A percentile compares a stretch with the other conserved stretches of the same genome.
phyloP scores from a whole-genome alignment of 805 yeast species.

The Metschnikowia chrysomelidarum region DNA sequence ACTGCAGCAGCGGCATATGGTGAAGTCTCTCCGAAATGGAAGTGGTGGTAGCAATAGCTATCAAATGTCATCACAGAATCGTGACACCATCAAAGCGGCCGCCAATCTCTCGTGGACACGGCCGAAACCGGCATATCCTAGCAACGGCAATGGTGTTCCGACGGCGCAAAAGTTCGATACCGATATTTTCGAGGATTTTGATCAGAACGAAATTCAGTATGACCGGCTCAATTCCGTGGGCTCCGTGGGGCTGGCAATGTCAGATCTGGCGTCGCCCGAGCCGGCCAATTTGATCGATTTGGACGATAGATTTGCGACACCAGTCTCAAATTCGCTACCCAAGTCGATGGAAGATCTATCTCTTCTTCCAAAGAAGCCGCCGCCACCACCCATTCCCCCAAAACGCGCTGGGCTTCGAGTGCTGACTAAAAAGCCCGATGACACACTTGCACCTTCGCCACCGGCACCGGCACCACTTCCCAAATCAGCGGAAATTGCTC shows the following conservation, averaged over 20 bases:
- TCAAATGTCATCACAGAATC: slow-evolving; percentile 21
- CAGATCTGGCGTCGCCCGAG: slow-evolving; percentile 9
- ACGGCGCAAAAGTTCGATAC: slow-evolving; percentile 14
- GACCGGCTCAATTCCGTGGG: slow-evolving; percentile 23
- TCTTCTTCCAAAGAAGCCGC: slow-evolving; percentile 10
- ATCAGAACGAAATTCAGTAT: slow-evolving; percentile 35
- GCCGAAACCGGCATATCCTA: slow-evolving; percentile 6
- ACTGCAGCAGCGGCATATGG: slow-evolving; percentile 25
- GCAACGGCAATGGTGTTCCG: background rate
- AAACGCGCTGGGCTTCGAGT: slow-evolving; percentile 10
- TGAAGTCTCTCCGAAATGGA: slow-evolving; percentile 18
- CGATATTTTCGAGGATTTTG: slow-evolving; percentile 38
- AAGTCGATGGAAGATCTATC: slow-evolving; percentile 25
- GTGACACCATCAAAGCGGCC: slow-evolving; percentile 18
- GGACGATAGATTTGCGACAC: slow-evolving; percentile 50
- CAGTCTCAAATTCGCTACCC: slow-evolving; percentile 5
- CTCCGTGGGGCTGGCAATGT: slow-evolving; percentile 6
- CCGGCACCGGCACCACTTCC: slow-evolving; percentile 3
- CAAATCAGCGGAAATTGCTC: background rate
- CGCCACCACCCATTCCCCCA: slow-evolving; percentile 22
- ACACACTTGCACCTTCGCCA: background rate
- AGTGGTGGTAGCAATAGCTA: slow-evolving; percentile 1
- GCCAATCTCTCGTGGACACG: slow-evolving; percentile 18
- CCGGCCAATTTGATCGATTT: slow-evolving; percentile 69
- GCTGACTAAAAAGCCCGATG: slow-evolving; percentile 2